Evolutionary conservation across 495 filamentous ascomycete species (phyloP), one percentile per base, ranked within the genome.

Genomic region (Lindgomyces ingoldianus): DNA sequence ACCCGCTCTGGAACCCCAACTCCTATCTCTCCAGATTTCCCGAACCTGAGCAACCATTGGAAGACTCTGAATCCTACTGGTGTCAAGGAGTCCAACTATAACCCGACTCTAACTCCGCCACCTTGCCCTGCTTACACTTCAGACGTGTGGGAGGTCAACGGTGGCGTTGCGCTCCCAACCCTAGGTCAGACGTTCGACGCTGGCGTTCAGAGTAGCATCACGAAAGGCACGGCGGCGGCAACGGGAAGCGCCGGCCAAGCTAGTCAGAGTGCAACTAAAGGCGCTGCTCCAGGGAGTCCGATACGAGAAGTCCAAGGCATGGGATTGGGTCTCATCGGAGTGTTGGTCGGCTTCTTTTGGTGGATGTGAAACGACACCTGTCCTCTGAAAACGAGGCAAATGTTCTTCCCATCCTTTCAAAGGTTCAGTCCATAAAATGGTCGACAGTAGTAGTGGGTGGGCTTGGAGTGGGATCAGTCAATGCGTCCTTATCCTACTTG

Each of bases 21-120:
- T 0, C 89, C 91, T 0, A 78, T 92, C 21, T 74, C 73, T 0
- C 91, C 91, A 1, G 91, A 95, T 70, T 96, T 91, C 74, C 67
- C 74, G 52, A 93, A 95, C 69, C 80, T 96, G 45, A 86, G 85
- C 77, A 81, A 75, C 25, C 84, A 90, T 62, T 96, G 91, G 91
- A 85, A 85, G 11, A 90, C 84, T 4, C 73, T 90, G 61, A 81
- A 74, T 24, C 90, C 91, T 0, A 84, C 84, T 0, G 89, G 90
- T 41, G 82, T 91, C 24, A 76, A 81, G 19, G 79, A 81, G 55
- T 82, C 83, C 2, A 80, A 77, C 9, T 96, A 95, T 77, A 79
- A 78, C 27, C 80, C 88, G 4, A 78, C 70, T 25, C 79, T 88
- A 2, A 83, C 84, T 12, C 83, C 83, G n/a, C 82, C 87, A 11